Evolutionary conservation across 2,329 filamentous ascomycete species (phyloP).

Genomic region (Cytospora piceae): DNA sequence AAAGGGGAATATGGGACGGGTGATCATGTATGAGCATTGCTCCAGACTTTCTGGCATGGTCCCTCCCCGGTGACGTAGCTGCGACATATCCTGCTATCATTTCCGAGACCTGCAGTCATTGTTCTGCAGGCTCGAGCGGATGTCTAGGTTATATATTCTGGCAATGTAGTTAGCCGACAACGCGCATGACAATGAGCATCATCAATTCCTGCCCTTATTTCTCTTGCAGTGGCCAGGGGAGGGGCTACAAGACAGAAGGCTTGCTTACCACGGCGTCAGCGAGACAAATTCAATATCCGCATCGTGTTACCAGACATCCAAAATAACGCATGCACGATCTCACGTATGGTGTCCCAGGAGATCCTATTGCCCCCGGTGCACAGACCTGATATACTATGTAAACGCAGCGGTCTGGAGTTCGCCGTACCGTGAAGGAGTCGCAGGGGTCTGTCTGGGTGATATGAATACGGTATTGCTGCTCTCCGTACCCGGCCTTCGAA

Average conservation of each 20-base stretch:
- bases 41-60: conserved; percentile 32
- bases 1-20: conserved; percentile 52
- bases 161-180: conserved; percentile 19
- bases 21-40: conserved; percentile 46
- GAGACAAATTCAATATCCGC: conserved; percentile 9
- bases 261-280: conserved; percentile 28
- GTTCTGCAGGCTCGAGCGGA: conserved; percentile 18
- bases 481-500: not conserved
- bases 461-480: not conserved
- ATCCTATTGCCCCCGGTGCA: conserved; percentile 7
- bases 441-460: not conserved
- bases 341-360: conserved; percentile 16
- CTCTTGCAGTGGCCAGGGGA: conserved; percentile 15
- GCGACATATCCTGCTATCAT: conserved; percentile 29
- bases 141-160: conserved; percentile 14
- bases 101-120: conserved; percentile 29
- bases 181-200: not conserved
- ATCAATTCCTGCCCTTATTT: not conserved
- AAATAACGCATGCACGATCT: conserved; percentile 19
- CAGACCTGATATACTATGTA: conserved; percentile 2
- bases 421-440: conserved; percentile 6
- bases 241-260: conserved; percentile 6
- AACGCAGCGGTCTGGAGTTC: conserved; percentile 5
- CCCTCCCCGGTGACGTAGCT: conserved; percentile 31
- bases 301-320: conserved; percentile 8